phyloP scores from a whole-genome alignment of 1,139 yeast species.

The Diutina neorugosa region DNA sequence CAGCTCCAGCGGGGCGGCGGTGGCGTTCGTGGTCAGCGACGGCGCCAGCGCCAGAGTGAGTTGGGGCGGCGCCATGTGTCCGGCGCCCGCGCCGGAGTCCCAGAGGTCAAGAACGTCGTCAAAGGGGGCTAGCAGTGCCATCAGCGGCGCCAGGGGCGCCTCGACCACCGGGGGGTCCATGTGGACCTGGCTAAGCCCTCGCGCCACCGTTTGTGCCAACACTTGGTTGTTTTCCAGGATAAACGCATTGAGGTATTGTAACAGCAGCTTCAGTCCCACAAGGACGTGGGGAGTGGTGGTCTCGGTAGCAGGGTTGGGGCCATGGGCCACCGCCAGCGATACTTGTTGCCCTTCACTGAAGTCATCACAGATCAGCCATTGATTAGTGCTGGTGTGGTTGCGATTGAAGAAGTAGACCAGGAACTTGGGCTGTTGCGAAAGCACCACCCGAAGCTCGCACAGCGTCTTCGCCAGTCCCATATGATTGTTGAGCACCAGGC shows the following conservation, averaged over 20 bases:
- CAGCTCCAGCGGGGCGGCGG: neutral
- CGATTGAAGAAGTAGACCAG: constrained; percentile 58
- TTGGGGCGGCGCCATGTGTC: neutral
- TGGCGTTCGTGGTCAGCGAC: constrained; percentile 4
- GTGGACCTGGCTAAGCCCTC: neutral
- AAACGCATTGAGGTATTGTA: constrained; percentile 40
- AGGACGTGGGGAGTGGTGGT: constrained; percentile 38
- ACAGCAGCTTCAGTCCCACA: constrained; percentile 40
- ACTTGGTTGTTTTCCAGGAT: constrained; percentile 26
- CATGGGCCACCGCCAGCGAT: constrained; percentile 38
- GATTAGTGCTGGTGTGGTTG: constrained; percentile 40
- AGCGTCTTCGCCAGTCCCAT: constrained; percentile 24
- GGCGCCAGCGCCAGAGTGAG: constrained; percentile 1
- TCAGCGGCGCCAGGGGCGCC: neutral
- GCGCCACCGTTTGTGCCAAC: neutral
- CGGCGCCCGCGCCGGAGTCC: constrained; percentile 3
- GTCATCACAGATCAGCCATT: constrained; percentile 77
- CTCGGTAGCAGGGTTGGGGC: constrained; percentile 37
- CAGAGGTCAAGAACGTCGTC: neutral
- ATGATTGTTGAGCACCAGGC: constrained; percentile 34
- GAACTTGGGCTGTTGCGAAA: constrained; percentile 57
- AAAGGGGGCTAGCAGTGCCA: neutral
- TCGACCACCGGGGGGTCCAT: neutral
- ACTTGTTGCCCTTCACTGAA: constrained; percentile 77
- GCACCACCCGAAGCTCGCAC: constrained; percentile 39